A percentile compares a stretch with the other conserved stretches of the same genome.
Evolutionary conservation across 148 eudicot genomes (phyloP).

Genomic region (Fagopyrum esculentum): DNA sequence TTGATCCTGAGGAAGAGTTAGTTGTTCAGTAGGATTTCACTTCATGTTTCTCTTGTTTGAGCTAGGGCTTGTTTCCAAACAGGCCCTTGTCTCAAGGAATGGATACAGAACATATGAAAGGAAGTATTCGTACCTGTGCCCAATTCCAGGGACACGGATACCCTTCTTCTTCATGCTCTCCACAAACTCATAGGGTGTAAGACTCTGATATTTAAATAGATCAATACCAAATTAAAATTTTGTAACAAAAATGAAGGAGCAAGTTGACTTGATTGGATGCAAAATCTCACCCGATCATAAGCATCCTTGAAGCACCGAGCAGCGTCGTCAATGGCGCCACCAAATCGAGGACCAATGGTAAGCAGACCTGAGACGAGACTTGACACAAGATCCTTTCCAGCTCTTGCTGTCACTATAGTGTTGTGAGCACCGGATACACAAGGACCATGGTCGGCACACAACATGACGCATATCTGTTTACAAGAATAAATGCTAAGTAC

Average conservation of each 20-base stretch:
- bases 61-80: too few relatives aligned
- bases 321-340: conserved; percentile 98
- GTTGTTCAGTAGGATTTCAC: not conserved
- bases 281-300: conserved; percentile 59
- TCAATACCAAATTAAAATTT: conserved; percentile 1
- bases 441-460: too few relatives aligned
- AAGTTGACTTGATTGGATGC: not conserved
- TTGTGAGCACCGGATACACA: too few relatives aligned
- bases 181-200: conserved; percentile 72
- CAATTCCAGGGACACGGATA: conserved; percentile 97
- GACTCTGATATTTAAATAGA: conserved; percentile 12
- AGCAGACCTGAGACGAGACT: conserved; percentile 94
- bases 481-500: too few relatives aligned
- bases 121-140: conserved; percentile 62
- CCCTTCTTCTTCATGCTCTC: conserved; percentile 99
- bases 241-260: not conserved
- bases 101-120: too few relatives aligned
- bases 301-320: conserved; percentile 98
- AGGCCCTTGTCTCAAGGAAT: too few relatives aligned
- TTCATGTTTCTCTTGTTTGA: too few relatives aligned
- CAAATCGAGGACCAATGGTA: conserved; percentile 96
- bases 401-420: conserved; percentile 86
- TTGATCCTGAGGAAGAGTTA: conserved; percentile 48
- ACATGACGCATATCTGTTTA: too few relatives aligned
- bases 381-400: conserved; percentile 98